A percentile compares a stretch with the other conserved stretches of the same genome.
phyloP scores from a whole-genome alignment of 2,329 filamentous ascomycete species.

The Cladosporium velox region DNA sequence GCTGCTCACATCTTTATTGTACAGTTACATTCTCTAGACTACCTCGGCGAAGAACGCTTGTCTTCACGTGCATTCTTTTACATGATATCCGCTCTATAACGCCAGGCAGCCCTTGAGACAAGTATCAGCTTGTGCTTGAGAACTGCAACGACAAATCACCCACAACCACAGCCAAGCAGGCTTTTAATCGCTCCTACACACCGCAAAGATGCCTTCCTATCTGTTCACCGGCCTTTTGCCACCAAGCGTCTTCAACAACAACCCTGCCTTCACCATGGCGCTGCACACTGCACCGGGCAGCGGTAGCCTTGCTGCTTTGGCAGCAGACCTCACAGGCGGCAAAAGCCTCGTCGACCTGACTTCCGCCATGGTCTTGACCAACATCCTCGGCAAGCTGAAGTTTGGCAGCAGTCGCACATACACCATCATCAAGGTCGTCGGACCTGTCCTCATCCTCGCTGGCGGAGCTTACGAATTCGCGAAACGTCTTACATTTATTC shows the following conservation, averaged over 20 bases:
- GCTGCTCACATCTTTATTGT: not conserved
- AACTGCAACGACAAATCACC: not conserved
- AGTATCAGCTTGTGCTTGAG: not conserved
- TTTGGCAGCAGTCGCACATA: not conserved
- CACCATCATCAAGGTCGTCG: slow-evolving; percentile 7
- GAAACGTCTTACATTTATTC: not conserved
- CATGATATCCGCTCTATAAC: not conserved
- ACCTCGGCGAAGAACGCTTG: not conserved
- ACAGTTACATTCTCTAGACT: not conserved
- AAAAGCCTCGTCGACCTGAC: slow-evolving; percentile 1
- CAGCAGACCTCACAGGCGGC: slow-evolving; percentile 3
- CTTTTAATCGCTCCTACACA: not conserved
- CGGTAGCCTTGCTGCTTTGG: not conserved
- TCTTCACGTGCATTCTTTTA: not conserved
- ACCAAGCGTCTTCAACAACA: not conserved
- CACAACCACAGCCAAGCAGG: not conserved
- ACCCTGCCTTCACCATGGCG: not conserved
- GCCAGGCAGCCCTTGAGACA: not conserved
- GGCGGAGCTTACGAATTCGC: not conserved
- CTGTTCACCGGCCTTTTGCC: not conserved
- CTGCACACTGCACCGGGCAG: not conserved
- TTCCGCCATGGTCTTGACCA: slow-evolving; percentile 3
- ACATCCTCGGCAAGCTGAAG: slow-evolving; percentile 5
- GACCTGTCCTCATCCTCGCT: slow-evolving; percentile 2
- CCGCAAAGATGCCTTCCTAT: not conserved